Conservation (phyloP, 306 rosid genomes). For the Medicago arabica region DNA sequence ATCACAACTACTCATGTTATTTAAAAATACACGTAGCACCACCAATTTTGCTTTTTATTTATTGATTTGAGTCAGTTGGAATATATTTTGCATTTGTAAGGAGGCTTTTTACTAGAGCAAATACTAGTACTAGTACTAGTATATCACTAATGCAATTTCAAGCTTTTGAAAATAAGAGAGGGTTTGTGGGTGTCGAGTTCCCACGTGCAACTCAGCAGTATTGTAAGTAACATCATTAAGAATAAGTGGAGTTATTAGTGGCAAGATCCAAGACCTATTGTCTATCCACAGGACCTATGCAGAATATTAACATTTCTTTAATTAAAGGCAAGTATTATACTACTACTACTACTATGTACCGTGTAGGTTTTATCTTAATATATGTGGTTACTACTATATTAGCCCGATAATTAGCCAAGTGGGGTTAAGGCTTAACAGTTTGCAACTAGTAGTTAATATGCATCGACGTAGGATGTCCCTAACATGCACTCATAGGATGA, state of each 20-base stretch:
- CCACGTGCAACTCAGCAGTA: slow-evolving; percentile 17
- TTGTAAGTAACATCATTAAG: not conserved
- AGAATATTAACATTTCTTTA: slow-evolving; percentile 15
- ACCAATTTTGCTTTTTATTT: not conserved
- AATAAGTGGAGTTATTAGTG: not conserved
- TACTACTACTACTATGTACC: too few relatives aligned
- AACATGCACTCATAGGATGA: not conserved
- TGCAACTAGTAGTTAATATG: not conserved
- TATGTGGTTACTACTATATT: not conserved
- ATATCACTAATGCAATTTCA: not conserved
- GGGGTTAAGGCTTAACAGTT: not conserved
- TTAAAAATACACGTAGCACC: not conserved
- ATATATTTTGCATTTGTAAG: not conserved
- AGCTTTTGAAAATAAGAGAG: not conserved
- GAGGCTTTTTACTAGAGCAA: not conserved
- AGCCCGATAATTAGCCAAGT: not conserved
- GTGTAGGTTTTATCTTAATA: not conserved
- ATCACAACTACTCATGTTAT: slow-evolving; percentile 21
- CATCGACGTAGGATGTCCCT: not conserved
- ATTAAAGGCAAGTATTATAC: not conserved
- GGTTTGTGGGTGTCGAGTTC: not conserved
- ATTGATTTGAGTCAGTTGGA: not conserved
- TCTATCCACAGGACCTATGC: not conserved
- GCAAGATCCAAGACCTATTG: slow-evolving; percentile 42
- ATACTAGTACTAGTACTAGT: not conserved